Evolutionary conservation across 2,329 filamentous ascomycete genomes (phyloP).

Genomic region (Daldinia sp.): DNA sequence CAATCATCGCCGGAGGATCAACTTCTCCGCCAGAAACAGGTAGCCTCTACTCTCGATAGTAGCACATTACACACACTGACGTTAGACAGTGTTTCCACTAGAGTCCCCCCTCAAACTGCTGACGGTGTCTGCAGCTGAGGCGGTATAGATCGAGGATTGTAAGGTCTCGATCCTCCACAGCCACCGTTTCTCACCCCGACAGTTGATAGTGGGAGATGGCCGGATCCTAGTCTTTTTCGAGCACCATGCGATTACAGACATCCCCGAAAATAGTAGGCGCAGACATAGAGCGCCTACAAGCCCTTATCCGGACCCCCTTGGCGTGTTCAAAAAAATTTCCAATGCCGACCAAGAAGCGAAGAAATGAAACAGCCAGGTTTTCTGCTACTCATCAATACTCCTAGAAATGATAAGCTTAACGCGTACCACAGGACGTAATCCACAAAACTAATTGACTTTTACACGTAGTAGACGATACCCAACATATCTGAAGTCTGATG

Average conservation of each 20-base stretch:
- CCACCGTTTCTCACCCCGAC: constrained; percentile 22
- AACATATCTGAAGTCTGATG: constrained; percentile 12
- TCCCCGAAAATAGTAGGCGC: constrained; percentile 29
- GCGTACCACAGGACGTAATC: constrained; percentile 25
- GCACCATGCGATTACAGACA: constrained; percentile 1
- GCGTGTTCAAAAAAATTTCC: not conserved
- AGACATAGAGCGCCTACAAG: constrained; percentile 8
- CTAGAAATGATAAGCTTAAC: constrained; percentile 2
- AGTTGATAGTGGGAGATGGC: constrained; percentile 15
- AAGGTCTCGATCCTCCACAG: constrained; percentile 31
- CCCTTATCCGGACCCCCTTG: not conserved
- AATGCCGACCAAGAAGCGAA: constrained; percentile 13
- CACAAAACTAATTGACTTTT: constrained; percentile 11
- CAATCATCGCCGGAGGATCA: constrained; percentile 18
- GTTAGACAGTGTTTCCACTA: constrained; percentile 25
- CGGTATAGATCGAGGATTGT: constrained; percentile 27
- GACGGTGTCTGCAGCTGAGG: constrained; percentile 23
- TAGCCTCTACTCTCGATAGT: constrained; percentile 19
- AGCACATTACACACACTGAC: constrained; percentile 25
- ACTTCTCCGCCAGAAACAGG: constrained; percentile 11
- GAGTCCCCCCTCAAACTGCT: constrained; percentile 17
- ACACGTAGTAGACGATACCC: constrained; percentile 1
- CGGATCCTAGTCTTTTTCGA: constrained; percentile 12
- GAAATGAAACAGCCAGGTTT: constrained; percentile 9
- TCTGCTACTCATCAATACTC: constrained; percentile 11